Evolutionary conservation across 2,329 filamentous ascomycete species (phyloP), one percentile per base, ranked within the genome.

Genomic region (Neoarthrinium moseri): DNA sequence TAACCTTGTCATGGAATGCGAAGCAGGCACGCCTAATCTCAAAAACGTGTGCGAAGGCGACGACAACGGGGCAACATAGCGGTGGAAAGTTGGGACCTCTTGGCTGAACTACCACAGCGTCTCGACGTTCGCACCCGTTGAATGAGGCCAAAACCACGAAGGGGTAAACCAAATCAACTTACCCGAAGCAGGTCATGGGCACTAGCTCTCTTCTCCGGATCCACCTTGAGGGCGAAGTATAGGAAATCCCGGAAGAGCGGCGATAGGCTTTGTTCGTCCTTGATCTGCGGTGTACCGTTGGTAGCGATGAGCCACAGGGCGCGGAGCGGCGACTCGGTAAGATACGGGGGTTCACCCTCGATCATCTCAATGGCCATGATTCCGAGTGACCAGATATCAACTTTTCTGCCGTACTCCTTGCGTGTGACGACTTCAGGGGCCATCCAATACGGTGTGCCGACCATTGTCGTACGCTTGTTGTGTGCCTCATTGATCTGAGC

Each of bases 301-400:
- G 94, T 97, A 44, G 94, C 94, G 65, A 99, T 99, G 57, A 99
- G 72, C 78, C 94, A 99, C 29, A 99, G 77, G 2, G 94, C 94
- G 50, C 92, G 84, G 20, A 99, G 77, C 5, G 94, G 94, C 29
- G 90, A 95, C 67, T 99, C 94, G 30, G 91, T 97, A 48, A 99
- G 77, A 64, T 97, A 99, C 20, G 94, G 94, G 11, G 94, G 94
- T 67, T 97, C 94, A 64, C 92, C 94, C 71, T 97, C 94, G 54
- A 99, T 96, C 94, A 99, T 99, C 69, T 99, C 94, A 60, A 99
- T 97, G 6, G 94, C 91, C 94, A 99, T 97, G 71, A 99, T 99
- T 48, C 94, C 94, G 35, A 99, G 74, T 48, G 89, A 95, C 94
- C 94, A 99, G 56, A 99, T 96, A 63, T 99, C 94, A 45, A 99